phyloP scores from a whole-genome alignment of 2,329 filamentous ascomycete genomes.

The Zymoseptoria tritici region DNA sequence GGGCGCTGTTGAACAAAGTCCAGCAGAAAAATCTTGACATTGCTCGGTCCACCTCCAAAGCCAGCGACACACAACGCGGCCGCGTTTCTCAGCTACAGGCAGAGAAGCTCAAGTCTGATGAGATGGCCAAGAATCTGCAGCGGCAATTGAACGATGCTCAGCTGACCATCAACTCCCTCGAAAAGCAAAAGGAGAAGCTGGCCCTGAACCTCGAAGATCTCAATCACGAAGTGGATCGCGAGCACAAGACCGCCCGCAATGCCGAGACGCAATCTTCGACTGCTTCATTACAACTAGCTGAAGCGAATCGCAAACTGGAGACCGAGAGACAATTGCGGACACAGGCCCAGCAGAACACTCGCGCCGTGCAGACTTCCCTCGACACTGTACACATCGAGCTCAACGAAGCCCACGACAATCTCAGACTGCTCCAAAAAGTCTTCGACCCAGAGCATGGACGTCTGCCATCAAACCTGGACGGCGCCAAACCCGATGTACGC shows the following conservation, averaged over 20 bases:
- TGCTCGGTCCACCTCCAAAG: conserved; percentile 78
- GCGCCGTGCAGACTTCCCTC: conserved; percentile 69
- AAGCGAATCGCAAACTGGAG: conserved; percentile 81
- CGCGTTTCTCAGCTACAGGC: conserved; percentile 69
- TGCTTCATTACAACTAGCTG: conserved; percentile 73
- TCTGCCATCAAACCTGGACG: conserved; percentile 56
- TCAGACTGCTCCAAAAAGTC: conserved; percentile 75
- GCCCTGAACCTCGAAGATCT: conserved; percentile 82
- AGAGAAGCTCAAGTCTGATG: conserved; percentile 76
- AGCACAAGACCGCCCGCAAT: conserved; percentile 81
- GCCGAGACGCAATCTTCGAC: conserved; percentile 83
- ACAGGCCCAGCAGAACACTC: conserved; percentile 78
- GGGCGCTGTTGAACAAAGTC: conserved; percentile 88
- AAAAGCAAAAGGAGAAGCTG: conserved; percentile 92
- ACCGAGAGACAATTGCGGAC: conserved; percentile 78
- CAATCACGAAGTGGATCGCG: conserved; percentile 82
- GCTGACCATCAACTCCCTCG: conserved; percentile 69
- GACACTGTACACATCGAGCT: conserved; percentile 77
- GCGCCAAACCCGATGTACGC: conserved; percentile 60
- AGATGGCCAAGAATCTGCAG: conserved; percentile 70
- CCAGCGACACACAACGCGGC: conserved; percentile 72
- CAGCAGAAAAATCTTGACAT: conserved; percentile 97
- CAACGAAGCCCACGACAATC: conserved; percentile 68
- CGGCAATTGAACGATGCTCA: conserved; percentile 83
- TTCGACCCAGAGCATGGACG: conserved; percentile 62